Base-by-base conservation (phyloP, 768 basidiomycete genomes). In the Boletus eberwhitei region DNA sequence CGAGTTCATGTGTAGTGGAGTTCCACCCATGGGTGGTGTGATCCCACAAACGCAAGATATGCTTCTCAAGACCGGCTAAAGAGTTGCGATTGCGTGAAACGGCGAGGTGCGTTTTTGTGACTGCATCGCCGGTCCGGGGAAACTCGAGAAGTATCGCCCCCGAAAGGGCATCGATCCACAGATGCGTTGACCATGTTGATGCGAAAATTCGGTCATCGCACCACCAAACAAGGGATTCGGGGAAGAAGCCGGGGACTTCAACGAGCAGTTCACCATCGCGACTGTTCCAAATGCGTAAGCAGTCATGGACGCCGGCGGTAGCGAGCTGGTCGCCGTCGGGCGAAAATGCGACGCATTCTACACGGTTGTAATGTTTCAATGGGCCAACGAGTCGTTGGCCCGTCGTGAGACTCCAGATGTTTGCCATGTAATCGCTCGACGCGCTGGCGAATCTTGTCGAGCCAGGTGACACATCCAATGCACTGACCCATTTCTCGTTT, bases 191-290 rank as follows among this genome's bases (percentile, higher is more conserved):
- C 42, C 14, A 5, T 6, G 55, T 35, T 19, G 60, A 54, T 9
- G 50, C 53, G 8, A 59, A 59, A 19, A 62, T 62, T 32, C 52
- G 55, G 13, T 62, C 53, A 24, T 59, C 60, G 31, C 8, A 36
- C 55, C 52, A 62, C 60, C 60, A 62, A 32, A 62, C 43, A 24
- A 62, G 35, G 2, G 60, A 58, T 19, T 62, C 60, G 4, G 52
- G 60, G 29, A 40, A 58, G 43, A 51, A 52, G 2, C 7, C 53
- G 1, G 52, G 22, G 11, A 54, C 17, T 1, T 59, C 39, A 22
- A 40, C 11, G n/a, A 63, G 17, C 5, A 45, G 5, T 3, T 49
- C 17, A 5, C 61, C 61, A 3, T 44, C 21, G 4, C 53, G 57
- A 21, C 48, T 53, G 40, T 62, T 22, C 57, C 61, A 62, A 22